phyloP scores from a whole-genome alignment of 352 stramenopile genomes.

The Pythium vanterpoolii region DNA sequence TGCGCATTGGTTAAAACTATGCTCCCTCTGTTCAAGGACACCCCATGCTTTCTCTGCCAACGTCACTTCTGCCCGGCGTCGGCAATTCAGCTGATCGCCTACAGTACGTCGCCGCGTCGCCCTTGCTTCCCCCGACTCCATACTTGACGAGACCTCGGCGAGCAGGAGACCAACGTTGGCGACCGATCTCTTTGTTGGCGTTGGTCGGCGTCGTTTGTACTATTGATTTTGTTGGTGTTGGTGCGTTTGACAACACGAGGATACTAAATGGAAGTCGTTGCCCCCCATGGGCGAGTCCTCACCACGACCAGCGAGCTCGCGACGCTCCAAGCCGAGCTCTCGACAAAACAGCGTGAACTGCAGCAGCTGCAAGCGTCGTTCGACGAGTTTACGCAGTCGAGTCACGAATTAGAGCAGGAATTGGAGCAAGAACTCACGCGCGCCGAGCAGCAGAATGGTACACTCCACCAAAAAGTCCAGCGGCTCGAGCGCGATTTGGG shows the following conservation, averaged over 20 bases:
- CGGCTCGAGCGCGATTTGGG: conserved; percentile 54
- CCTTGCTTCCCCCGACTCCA: not conserved
- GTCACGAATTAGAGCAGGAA: conserved; percentile 73
- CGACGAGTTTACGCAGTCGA: conserved; percentile 82
- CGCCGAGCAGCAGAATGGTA: conserved; percentile 45
- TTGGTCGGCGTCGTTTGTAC: conserved; percentile 1
- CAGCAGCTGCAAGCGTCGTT: conserved; percentile 71
- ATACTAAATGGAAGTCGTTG: conserved; percentile 5
- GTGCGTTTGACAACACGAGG: not conserved
- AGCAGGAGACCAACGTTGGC: not conserved
- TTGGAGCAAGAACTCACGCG: conserved; percentile 72
- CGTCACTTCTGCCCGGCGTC: not conserved
- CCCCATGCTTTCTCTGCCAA: not conserved
- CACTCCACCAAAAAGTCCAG: conserved; percentile 44
- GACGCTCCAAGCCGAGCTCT: conserved; percentile 44
- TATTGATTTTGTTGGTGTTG: not conserved
- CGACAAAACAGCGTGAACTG: conserved; percentile 56
- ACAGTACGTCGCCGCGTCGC: not conserved
- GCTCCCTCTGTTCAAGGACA: conserved; percentile 10
- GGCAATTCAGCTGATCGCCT: not conserved
- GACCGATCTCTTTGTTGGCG: not conserved
- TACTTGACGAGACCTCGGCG: not conserved
- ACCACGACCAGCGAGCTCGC: conserved; percentile 7
- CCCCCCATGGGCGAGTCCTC: not conserved
- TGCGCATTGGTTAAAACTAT: conserved; percentile 2